Conservation (phyloP, 208 protist species). For the Leishmania major region DNA sequence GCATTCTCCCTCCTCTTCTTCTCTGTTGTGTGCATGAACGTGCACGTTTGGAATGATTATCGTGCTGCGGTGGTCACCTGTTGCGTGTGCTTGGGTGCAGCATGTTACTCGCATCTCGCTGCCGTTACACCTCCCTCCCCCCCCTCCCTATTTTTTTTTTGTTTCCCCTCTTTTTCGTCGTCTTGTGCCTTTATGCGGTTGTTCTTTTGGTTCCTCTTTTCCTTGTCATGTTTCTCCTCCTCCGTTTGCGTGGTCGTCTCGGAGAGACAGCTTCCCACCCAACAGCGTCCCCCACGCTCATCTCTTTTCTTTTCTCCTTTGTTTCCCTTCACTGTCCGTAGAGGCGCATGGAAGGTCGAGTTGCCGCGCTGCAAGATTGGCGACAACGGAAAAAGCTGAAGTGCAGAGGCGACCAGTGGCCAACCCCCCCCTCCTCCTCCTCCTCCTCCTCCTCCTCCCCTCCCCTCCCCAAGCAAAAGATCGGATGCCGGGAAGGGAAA, state of each 20-base stretch:
- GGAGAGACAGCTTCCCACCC: neutral
- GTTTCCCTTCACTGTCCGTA: neutral
- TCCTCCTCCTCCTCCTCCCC: too few relatives aligned
- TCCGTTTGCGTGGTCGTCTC: neutral
- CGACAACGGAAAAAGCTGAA: neutral
- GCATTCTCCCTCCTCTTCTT: too few relatives aligned
- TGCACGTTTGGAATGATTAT: too few relatives aligned
- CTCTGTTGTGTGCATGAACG: too few relatives aligned
- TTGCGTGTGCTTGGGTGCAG: too few relatives aligned
- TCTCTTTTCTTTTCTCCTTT: too few relatives aligned
- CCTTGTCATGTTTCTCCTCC: neutral
- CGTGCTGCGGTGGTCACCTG: too few relatives aligned
- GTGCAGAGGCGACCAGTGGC: neutral
- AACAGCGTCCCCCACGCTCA: neutral
- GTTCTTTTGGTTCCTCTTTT: neutral
- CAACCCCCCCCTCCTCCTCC: too few relatives aligned
- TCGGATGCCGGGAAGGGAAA: neutral
- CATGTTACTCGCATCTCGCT: too few relatives aligned
- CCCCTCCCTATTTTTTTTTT: neutral
- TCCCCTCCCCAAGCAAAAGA: neutral
- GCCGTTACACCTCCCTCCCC: neutral
- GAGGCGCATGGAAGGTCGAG: neutral
- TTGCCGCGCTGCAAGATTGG: neutral
- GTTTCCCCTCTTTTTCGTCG: neutral
- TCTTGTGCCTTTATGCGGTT: neutral